These are phyloP conservation scores for Zygosaccharomyces sapae DNA, from an alignment of 1,139 yeast species.

Conservation along the genomic window DNA sequence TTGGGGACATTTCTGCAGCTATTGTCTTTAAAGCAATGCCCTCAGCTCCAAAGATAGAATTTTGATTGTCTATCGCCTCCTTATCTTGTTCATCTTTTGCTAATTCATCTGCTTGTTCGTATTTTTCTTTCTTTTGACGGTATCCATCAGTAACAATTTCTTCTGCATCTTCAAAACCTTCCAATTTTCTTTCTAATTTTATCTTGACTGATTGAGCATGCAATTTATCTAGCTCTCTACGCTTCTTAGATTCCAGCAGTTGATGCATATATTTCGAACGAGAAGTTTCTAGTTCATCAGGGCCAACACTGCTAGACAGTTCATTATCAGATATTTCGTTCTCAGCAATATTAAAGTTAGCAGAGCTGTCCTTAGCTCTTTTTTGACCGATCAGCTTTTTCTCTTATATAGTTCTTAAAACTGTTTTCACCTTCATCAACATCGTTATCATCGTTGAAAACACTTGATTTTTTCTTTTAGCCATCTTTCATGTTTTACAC, in stretches of 20 bases:
- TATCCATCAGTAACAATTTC: constrained; percentile 17
- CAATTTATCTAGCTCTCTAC: constrained; percentile 17
- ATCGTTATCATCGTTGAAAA: constrained; percentile 15
- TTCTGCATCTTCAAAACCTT: constrained; percentile 1
- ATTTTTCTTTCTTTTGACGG: constrained; percentile 11
- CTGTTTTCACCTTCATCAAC: constrained; percentile 10
- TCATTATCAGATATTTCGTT: background rate
- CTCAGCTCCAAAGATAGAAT: constrained; percentile 1
- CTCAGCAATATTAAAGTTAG: constrained; percentile 3
- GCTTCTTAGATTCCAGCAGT: constrained; percentile 18
- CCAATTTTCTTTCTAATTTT: constrained; percentile 11
- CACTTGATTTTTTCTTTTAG: constrained; percentile 14
- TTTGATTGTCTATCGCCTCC: background rate
- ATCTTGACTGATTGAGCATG: constrained; percentile 15
- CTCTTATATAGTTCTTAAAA: constrained; percentile 15
- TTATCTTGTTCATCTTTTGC: constrained; percentile 9
- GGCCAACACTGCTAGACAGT: background rate
- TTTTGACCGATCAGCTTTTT: constrained; percentile 13
- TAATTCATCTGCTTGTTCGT: constrained; percentile 14
- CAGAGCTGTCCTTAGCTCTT: constrained; percentile 6
- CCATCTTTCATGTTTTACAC: constrained; percentile 7
- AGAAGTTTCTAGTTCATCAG: background rate
- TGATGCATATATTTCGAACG: constrained; percentile 13
- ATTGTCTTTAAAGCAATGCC: constrained; percentile 11
- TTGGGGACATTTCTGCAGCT: background rate